A percentile compares a stretch with the other conserved stretches of the same genome.
Conservation (phyloP, 768 basidiomycete species). For the Phylloporus sp. region DNA sequence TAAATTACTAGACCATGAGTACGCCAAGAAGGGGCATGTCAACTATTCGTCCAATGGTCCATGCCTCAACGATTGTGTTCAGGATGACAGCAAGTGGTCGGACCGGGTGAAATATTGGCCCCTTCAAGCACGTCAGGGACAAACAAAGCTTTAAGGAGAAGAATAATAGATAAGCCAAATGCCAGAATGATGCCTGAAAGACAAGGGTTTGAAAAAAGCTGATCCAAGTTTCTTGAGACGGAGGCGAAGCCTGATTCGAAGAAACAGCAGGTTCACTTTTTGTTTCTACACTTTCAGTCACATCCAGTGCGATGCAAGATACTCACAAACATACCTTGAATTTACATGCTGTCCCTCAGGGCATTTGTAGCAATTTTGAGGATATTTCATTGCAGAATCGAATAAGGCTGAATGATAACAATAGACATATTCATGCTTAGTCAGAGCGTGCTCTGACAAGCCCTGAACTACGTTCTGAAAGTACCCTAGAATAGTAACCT, state of each 20-base stretch:
- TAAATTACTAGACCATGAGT: conserved; percentile 49
- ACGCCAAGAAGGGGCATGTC: conserved; percentile 60
- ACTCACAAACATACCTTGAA: too few relatives aligned
- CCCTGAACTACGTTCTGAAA: too few relatives aligned
- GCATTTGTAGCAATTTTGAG: too few relatives aligned
- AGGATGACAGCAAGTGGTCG: conserved; percentile 57
- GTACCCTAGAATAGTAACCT: too few relatives aligned
- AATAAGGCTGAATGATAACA: too few relatives aligned
- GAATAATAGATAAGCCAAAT: conserved; percentile 52
- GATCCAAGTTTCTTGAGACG: conserved; percentile 7
- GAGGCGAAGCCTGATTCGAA: too few relatives aligned
- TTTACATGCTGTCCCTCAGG: too few relatives aligned
- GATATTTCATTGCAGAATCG: too few relatives aligned
- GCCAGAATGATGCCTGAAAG: conserved; percentile 49
- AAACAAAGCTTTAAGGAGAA: conserved; percentile 58
- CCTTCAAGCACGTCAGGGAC: conserved; percentile 39
- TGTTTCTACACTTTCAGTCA: not conserved
- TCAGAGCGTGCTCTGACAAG: too few relatives aligned
- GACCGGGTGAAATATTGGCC: conserved; percentile 44
- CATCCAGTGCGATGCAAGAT: too few relatives aligned
- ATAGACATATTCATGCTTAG: too few relatives aligned
- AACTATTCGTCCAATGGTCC: conserved; percentile 52
- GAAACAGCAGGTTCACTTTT: not conserved
- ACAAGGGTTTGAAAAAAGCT: conserved; percentile 39
- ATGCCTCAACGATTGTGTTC: too few relatives aligned